phyloP scores from a whole-genome alignment of 805 yeast species.

The Yamadazyma takamatsuzukensis region DNA sequence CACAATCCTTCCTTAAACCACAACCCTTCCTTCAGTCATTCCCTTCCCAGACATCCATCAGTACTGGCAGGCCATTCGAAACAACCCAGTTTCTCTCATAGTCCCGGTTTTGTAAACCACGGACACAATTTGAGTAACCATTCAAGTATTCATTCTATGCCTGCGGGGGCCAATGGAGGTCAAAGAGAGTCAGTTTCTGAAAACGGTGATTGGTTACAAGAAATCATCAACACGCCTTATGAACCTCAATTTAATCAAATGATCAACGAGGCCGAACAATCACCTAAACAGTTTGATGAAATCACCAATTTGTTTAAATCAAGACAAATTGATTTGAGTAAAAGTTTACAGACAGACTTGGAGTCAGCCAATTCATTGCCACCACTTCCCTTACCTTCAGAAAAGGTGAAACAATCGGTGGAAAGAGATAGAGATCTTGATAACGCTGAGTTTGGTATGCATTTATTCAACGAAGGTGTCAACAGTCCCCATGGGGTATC shows the following conservation, averaged over 20 bases:
- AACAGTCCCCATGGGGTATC: too few species aligned
- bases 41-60: too few species aligned
- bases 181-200: conserved; percentile 9
- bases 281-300: conserved; percentile 31
- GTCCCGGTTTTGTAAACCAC: conserved; percentile 1
- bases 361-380: neutral
- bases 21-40: too few species aligned
- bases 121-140: conserved; percentile 3
- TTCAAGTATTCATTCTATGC: neutral
- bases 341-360: conserved; percentile 14
- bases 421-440: too few species aligned
- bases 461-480: too few species aligned
- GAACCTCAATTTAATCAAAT: conserved; percentile 45
- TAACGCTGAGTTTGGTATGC: too few species aligned
- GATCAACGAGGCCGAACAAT: neutral
- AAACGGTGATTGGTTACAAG: conserved; percentile 61
- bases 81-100: too few species aligned
- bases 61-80: too few species aligned
- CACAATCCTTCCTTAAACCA: too few species aligned
- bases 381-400: too few species aligned
- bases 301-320: conserved; percentile 60
- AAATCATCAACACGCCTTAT: conserved; percentile 64
- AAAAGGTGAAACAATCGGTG: too few species aligned
- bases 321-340: conserved; percentile 63
- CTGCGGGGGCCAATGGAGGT: neutral